Base-by-base conservation (phyloP, 306 rosid species). In the Corylus avellana region DNA sequence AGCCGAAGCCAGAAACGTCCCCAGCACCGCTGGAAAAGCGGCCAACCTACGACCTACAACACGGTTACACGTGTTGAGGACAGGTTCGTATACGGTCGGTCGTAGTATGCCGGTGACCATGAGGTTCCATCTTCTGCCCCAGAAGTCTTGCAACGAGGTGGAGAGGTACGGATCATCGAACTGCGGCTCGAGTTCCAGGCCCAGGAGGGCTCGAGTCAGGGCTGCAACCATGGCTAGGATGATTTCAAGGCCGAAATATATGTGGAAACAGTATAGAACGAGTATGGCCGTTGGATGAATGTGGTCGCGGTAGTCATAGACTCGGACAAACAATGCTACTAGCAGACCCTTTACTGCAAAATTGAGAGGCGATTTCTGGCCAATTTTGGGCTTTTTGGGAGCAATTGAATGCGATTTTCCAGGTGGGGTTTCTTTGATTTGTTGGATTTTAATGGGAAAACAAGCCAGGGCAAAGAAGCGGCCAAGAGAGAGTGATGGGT, bases 121-220 rank as follows among this genome's bases (percentile, higher is more conserved):
- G 68, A 77, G 13, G 80, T 86, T 86, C 89, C 89, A 86, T 58
- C 89, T 58, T 11, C 86, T 70, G 6, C 89, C 85, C 89, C 87
- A 86, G 77, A 86, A 83, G 59, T 86, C 86, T 47, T 83, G 87
- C 46, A 82, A 74, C 3, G 89, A 86, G 44, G 84, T 67, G 17
- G 89, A 64, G 18, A 86, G 75, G 54, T 82, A 83, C 3, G 89
- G 89, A 63, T 83, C 84, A 47, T 86, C 10, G 69, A 86, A 86
- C 71, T 83, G 89, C 4, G 83, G 80, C 73, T 86, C 87, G 20
- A 86, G 85, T 62, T 86, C 85, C 0, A 83, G 16, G n/a, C 89
- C 80, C 8, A 77, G 54, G 1, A 62, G 11, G 54, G 77, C 71
- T 49, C 85, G 75, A 54, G 80, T 75, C n/a, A 77, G 8, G 0